Evolutionary conservation across 148 eudicot genomes (phyloP), one percentile per base, ranked within the genome.

Genomic region (Rheum nobile): DNA sequence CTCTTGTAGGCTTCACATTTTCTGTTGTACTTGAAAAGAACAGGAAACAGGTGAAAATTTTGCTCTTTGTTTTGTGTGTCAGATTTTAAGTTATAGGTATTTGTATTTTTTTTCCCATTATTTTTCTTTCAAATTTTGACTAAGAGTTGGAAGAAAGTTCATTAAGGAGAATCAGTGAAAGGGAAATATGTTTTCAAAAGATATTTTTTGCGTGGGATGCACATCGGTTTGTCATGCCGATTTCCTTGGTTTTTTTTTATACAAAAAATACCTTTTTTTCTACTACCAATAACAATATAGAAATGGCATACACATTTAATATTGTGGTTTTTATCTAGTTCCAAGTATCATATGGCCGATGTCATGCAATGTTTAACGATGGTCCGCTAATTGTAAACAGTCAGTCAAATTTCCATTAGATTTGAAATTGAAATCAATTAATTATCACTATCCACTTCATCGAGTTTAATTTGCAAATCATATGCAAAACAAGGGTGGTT

Each of bases 1-100:
- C 80, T 94, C 59, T 79, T 65, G 70, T 65, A 65, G 41, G 57
- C 61, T 54, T 54, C 61, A 54, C 9, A 54, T 54, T 6, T 14
- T 29, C 34, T 61, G 67, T 61, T 61, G 37, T 13, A 28, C 35
- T 13, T 61, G 35, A 28, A 28, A 59, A 28, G 8, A 28, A 59
- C 67, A 59, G 8, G 32, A 57, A 57, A 57, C 22, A 54, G 61
- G 61, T 54, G 12, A n/a, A 3, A 17, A n/a, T 22, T 54, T 24
- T 54, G 63, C 63, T 10, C 9, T 1, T 54, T 57, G 13, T 26
- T 2, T 32, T 65, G 70, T 19, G 32, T 65, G 16, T 14, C 10
- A 65, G n/a, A 10, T 32, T 65, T 13, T 31, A 16, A 65, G 39
- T 32, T 65, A 32, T 65, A 31, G 70, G 39, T 14, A 2, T 16